Evolutionary conservation across 202 grass and related monocot species (phyloP).

Genomic region (Setaria italica): DNA sequence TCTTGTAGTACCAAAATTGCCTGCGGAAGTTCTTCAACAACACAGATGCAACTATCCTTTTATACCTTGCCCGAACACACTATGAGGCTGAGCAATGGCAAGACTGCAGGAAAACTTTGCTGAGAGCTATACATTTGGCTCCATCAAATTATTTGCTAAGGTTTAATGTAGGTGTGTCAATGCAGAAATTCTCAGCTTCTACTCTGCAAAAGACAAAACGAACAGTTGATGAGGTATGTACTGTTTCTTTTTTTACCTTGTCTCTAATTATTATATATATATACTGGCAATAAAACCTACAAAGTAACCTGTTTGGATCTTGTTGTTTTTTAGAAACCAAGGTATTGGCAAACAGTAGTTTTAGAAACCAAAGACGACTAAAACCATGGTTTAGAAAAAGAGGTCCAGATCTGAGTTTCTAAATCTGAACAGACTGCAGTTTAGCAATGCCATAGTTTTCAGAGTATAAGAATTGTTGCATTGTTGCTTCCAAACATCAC

Average conservation of each 20-base stretch:
- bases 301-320: conserved; percentile 6
- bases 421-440: neutral
- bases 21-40: conserved; percentile 90
- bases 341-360: neutral
- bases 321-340: neutral
- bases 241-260: conserved; percentile 12
- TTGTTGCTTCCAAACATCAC: neutral
- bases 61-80: conserved; percentile 90
- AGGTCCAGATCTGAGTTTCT: neutral
- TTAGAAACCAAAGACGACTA: neutral
- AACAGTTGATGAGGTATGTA: conserved; percentile 83
- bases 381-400: conserved; percentile 2
- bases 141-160: conserved; percentile 94
- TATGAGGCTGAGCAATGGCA: conserved; percentile 99
- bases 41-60: conserved; percentile 85
- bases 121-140: conserved; percentile 96
- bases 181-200: conserved; percentile 97
- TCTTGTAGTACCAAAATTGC: conserved; percentile 92
- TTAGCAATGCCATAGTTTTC: neutral
- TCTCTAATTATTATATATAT: conserved; percentile 34
- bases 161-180: conserved; percentile 92
- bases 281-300: neutral
- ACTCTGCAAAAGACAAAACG: conserved; percentile 93
- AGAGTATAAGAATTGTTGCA: neutral
- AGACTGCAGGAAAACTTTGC: conserved; percentile 90